Evolutionary conservation across 495 filamentous ascomycete genomes (phyloP).

Genomic region (Penicillium maclennaniae): DNA sequence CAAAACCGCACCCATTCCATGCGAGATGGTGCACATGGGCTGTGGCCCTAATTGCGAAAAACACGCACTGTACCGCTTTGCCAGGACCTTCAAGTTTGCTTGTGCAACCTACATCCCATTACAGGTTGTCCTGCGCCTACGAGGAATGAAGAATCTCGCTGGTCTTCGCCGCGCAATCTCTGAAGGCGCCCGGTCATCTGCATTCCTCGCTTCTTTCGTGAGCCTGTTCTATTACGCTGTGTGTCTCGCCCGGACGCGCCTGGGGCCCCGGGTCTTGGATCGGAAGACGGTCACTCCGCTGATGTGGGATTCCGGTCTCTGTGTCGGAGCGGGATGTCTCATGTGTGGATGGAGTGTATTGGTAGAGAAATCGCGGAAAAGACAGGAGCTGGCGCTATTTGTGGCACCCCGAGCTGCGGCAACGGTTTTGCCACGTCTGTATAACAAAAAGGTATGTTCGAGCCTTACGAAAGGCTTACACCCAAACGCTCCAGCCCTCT

Average conservation of each 20-base stretch:
- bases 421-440: slow-evolving; percentile 70
- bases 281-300: slow-evolving; percentile 48
- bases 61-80: slow-evolving; percentile 70
- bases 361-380: slow-evolving; percentile 61
- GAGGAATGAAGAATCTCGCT: slow-evolving; percentile 44
- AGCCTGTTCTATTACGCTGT: slow-evolving; percentile 84
- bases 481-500: slow-evolving; percentile 7
- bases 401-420: slow-evolving; percentile 81
- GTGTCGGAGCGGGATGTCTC: slow-evolving; percentile 69
- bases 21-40: slow-evolving; percentile 85
- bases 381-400: slow-evolving; percentile 80
- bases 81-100: slow-evolving; percentile 67
- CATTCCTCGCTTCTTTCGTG: slow-evolving; percentile 81
- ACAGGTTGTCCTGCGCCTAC: slow-evolving; percentile 62
- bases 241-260: slow-evolving; percentile 73
- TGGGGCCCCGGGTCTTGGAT: slow-evolving; percentile 68
- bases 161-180: slow-evolving; percentile 46
- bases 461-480: slow-evolving; percentile 23
- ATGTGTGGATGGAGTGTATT: slow-evolving; percentile 85
- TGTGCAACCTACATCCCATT: slow-evolving; percentile 79
- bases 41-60: slow-evolving; percentile 71
- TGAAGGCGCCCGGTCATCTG: slow-evolving; percentile 68
- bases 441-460: slow-evolving; percentile 55
- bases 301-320: slow-evolving; percentile 67
- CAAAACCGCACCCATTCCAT: slow-evolving; percentile 71